Conservation (phyloP, 106 monocot genomes). For the Agapanthus africanus region DNA sequence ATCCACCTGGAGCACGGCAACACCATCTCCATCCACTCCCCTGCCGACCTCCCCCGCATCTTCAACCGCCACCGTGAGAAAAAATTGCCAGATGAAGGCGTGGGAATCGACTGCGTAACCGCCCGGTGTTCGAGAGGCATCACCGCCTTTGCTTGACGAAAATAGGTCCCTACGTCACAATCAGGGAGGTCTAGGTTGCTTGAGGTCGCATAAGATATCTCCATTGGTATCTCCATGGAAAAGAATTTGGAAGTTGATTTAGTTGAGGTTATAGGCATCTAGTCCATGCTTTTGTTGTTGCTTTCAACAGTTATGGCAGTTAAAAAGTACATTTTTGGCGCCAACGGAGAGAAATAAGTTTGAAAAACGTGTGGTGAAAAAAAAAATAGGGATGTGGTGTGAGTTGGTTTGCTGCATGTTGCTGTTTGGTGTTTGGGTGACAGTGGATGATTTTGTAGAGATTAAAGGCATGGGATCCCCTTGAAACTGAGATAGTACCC, state of each 20-base stretch:
- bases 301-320: not conserved
- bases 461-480: not conserved
- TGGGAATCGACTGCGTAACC: not conserved
- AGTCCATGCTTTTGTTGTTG: not conserved
- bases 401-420: not conserved
- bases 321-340: not conserved
- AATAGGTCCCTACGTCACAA: not conserved
- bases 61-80: constrained; percentile 10
- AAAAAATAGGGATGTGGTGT: not conserved
- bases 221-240: not conserved
- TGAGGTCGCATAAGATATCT: constrained; percentile 11
- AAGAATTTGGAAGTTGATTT: not conserved
- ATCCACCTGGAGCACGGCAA: constrained; percentile 77
- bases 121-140: constrained; percentile 35
- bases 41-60: constrained; percentile 18
- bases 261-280: not conserved
- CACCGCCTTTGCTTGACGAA: constrained; percentile 29
- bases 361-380: not conserved
- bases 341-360: not conserved
- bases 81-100: not conserved
- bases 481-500: not conserved
- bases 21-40: constrained; percentile 54
- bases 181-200: constrained; percentile 1
- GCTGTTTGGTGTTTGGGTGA: not conserved
- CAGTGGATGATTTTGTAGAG: not conserved